phyloP scores from a whole-genome alignment of 306 rosid species.

The Lotus japonicus region DNA sequence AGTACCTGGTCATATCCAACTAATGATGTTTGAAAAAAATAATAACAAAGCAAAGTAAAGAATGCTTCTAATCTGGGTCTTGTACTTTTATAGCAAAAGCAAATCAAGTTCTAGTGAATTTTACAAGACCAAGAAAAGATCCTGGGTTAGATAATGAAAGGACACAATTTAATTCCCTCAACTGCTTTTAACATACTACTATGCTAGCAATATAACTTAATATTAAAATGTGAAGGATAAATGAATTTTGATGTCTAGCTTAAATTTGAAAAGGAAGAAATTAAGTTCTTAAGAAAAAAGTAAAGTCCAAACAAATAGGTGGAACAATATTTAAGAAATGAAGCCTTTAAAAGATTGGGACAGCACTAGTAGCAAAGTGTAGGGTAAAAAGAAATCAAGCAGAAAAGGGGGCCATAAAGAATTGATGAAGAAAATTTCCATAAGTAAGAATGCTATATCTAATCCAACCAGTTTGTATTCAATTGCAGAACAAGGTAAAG shows the following conservation, averaged over 20 bases:
- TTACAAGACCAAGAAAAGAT: neutral
- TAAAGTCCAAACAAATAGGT: neutral
- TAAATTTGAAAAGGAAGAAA: neutral
- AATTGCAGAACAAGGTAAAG: too few relatives aligned
- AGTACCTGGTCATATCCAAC: slow-evolving; percentile 53
- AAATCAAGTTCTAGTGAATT: neutral
- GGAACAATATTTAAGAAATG: neutral
- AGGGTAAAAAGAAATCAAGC: neutral
- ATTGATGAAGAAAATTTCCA: too few relatives aligned
- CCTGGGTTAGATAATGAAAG: slow-evolving; percentile 9
- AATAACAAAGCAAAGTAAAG: neutral
- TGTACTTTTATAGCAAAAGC: neutral
- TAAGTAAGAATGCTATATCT: too few relatives aligned
- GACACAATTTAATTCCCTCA: neutral
- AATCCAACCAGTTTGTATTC: too few relatives aligned
- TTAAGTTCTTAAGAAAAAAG: neutral
- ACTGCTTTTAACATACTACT: neutral
- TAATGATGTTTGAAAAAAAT: too few relatives aligned
- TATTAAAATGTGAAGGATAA: neutral
- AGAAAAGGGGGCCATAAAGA: neutral
- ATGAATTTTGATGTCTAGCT: neutral
- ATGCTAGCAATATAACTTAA: neutral
- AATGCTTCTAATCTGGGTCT: neutral
- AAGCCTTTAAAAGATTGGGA: neutral
- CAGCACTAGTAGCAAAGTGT: neutral